These are phyloP conservation scores for Cyclotella sp. DNA, from an alignment of 108 stramenopile genomes.

Conservation along the genomic window DNA sequence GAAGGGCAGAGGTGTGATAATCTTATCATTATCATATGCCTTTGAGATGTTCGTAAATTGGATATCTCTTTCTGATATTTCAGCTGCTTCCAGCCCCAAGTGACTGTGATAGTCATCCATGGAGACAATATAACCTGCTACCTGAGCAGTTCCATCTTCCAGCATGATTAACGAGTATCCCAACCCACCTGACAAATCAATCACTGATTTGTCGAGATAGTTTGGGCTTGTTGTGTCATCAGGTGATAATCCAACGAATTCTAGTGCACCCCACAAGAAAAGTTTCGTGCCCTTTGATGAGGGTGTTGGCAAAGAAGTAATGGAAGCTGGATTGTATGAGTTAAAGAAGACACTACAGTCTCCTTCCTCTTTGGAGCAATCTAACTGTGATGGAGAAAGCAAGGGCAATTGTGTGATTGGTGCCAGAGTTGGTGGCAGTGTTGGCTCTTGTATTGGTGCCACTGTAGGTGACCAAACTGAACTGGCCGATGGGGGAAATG, in stretches of 20 bases:
- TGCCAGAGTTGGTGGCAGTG: too few species aligned
- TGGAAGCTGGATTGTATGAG: background rate
- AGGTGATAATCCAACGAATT: conserved; percentile 37
- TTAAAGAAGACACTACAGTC: too few species aligned
- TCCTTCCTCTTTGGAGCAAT: too few species aligned
- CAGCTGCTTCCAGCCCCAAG: conserved; percentile 27
- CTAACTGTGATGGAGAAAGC: background rate
- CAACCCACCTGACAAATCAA: conserved; percentile 42
- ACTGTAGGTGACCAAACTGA: too few species aligned
- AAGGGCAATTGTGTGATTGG: background rate
- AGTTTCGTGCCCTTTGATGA: background rate
- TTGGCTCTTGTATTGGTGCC: too few species aligned
- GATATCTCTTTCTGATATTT: conserved; percentile 31
- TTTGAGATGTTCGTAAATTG: conserved; percentile 35
- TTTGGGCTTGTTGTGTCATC: conserved; percentile 20
- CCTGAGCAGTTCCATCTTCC: conserved; percentile 41
- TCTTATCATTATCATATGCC: conserved; percentile 24
- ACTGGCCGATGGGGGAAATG: too few species aligned
- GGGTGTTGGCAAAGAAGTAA: background rate
- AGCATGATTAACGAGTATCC: conserved; percentile 40
- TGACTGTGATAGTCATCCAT: conserved; percentile 49
- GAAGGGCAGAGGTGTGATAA: conserved; percentile 32
- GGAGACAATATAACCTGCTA: conserved; percentile 48
- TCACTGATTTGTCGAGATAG: conserved; percentile 13
- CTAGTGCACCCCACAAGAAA: conserved; percentile 46